Base-by-base conservation (phyloP, 2,329 filamentous ascomycete species). In the Paecilomyces sp. region DNA sequence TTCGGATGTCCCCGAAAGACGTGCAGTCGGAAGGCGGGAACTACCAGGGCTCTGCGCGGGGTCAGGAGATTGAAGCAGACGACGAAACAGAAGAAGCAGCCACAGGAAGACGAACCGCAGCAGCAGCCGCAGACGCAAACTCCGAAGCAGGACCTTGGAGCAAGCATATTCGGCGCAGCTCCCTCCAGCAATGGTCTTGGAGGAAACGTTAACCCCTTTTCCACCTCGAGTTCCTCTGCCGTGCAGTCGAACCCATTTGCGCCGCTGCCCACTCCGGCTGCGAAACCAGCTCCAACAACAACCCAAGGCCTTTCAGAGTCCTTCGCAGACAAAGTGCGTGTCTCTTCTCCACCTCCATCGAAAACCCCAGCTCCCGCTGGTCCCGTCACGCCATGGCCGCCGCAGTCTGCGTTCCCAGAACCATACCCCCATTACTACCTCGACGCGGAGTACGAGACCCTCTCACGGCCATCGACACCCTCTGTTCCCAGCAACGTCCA, bases 401-500 rank as follows among this genome's bases (percentile, higher is more conserved):
- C 82, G 12, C 76, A 80, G 47, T 80, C 85, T 1, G 76, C 82
- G 0, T 88, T 90, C 65, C 89, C 91, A 0, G 62, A 80, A 1
- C 80, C 91, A 0, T 97, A 92, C 75, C 88, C 91, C 0, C 78
- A 83, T 31, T 89, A 88, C 70, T 90, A 91, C 78, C 85, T 93
- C 53, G 94, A 97, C 66, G 93, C 93, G 57, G 93, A 96, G 70
- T 96, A 91, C 76, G 94, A 99, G 75, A 90, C 89, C 3, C 83
- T 97, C 28, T 90, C 86, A 65, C 76, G 76, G 9, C 75, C 67
- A 2, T 82, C 83, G 0, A 75, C 76, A 31, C 82, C 83, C 52
- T 81, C 77, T 3, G 70, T 76, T 36, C 79, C 78, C 50, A 74
- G 77, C 31, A 78, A 78, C 58, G 75, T 82, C 36, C 77, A 76